Evolutionary conservation across 2,329 filamentous ascomycete species (phyloP), one percentile per base, ranked within the genome.

Genomic region (Penicillium sp.): DNA sequence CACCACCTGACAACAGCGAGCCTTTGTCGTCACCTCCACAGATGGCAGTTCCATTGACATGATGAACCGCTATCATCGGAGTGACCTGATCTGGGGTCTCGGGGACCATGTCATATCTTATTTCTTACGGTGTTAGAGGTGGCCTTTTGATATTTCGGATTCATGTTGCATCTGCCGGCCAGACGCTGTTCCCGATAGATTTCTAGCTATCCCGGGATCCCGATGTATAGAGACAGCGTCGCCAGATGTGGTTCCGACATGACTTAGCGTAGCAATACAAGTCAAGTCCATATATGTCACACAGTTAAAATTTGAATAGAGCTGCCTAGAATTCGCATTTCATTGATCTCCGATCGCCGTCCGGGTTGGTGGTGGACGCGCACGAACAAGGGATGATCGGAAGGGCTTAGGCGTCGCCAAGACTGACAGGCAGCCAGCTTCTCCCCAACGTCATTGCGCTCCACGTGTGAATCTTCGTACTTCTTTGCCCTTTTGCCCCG

Each of bases 341-440:
- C n/a, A n/a, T n/a, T n/a, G n/a, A n/a, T n/a, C n/a, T n/a, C n/a
- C n/a, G n/a, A n/a, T n/a, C n/a, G n/a, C n/a, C n/a, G n/a, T n/a
- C n/a, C n/a, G 10, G 25, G 25, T 1, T 13, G 12, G 12, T 23
- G 22, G n/a, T 27, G 9, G 25, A n/a, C 6, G 9, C 22, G 22
- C 22, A 27, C 12, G 25, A 13, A 11, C 29, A 42, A 41, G 36
- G 46, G 39, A 44, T 36, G 42, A 27, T 27, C 25, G 10, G 25
- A 27, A 11, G 14, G 51, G 46, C 49, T 52, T 52, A 53, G 50
- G 50, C 41, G 45, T 45, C 48, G 53, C 57, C 57, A 61, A 60
- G 57, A 58, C 52, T 42, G 45, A 52, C 56, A 60, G 56, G 57
- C 57, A 22, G 55, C 55, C 58, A 60, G 37, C 55, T 56, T 60